Base-by-base conservation (phyloP, 805 yeast species). In the Yarrowia keelungensis region DNA sequence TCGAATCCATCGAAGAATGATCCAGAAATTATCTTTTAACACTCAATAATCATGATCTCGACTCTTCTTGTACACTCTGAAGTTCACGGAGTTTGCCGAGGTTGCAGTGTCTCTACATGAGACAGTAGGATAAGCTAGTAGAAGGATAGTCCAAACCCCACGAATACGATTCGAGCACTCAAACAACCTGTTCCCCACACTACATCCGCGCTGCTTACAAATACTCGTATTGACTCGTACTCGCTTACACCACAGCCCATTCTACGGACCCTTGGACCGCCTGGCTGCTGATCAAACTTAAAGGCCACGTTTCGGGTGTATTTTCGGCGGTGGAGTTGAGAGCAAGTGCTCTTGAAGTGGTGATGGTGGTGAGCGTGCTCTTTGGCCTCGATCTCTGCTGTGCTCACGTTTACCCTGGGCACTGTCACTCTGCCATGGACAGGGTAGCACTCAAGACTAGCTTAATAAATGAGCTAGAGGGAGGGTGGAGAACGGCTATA, bases 341-440 rank as follows among this genome's bases (percentile, higher is more conserved):
- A 51, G 58, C 58, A 51, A 51, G 58, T 51, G 58, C 58, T 51
- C 58, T 51, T 51, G 58, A 51, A 36, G 58, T 51, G 16, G 39
- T 22, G 54, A 50, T 50, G 54, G 54, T 32, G 39, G 39, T 50
- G 54, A n/a, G 54, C 12, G 14, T 11, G 22, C 22, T 10, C 22
- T 15, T 16, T 22, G 50, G 19, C n/a, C 53, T 15, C 8, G 36
- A 19, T 15, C 19, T 47, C 19, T 32, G 38, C 19, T 50, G 54
- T 50, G 54, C 54, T 35, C 54, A 50, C 54, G 38, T 50, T 50
- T 50, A 50, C 54, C 14, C 16, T 14, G 38, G 36, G 35, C 15
- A 26, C n/a, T 22, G 50, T 46, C n/a, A 46, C 50, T 22, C 10
- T 46, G 10, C n/a, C 14, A 22, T 26, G 32, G 1, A 19, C 19